phyloP scores from a whole-genome alignment of 345 rosid species.

The Rhizophora apiculata region DNA sequence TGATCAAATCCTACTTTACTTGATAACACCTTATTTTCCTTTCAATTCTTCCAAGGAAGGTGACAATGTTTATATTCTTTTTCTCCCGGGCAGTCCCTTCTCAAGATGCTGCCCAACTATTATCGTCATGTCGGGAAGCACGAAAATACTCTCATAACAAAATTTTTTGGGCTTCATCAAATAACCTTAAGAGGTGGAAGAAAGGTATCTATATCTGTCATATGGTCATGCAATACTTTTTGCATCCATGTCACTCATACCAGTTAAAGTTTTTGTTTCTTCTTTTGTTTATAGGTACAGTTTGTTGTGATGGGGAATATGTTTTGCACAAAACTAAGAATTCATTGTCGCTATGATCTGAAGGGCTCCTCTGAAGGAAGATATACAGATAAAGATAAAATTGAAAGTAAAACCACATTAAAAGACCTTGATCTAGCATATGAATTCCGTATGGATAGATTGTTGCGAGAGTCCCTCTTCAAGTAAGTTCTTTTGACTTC shows the following conservation, averaged over 20 bases:
- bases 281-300: slow-evolving; percentile 57
- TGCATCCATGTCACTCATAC: slow-evolving; percentile 10
- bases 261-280: slow-evolving; percentile 12
- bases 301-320: slow-evolving; percentile 99
- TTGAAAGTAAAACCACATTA: slow-evolving; percentile 64
- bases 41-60: not conserved
- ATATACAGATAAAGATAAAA: slow-evolving; percentile 61
- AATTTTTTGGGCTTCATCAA: slow-evolving; percentile 85
- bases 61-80: slow-evolving; percentile 2
- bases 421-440: slow-evolving; percentile 82
- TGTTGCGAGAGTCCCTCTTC: slow-evolving; percentile 68
- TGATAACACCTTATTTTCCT: no score
- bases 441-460: slow-evolving; percentile 88
- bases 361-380: slow-evolving; percentile 92
- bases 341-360: slow-evolving; percentile 86
- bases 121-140: slow-evolving; percentile 61
- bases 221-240: slow-evolving; percentile 10
- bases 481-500: slow-evolving; percentile 46
- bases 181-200: slow-evolving; percentile 66
- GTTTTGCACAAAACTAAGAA: slow-evolving; percentile 94
- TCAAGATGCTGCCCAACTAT: slow-evolving; percentile 77
- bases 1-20: no score
- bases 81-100: slow-evolving; percentile 55
- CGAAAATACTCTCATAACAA: slow-evolving; percentile 94
- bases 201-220: slow-evolving; percentile 48